Evolutionary conservation across 495 filamentous ascomycete genomes (phyloP), one percentile per base, ranked within the genome.

Genomic region (Hypoxylon intermedium): DNA sequence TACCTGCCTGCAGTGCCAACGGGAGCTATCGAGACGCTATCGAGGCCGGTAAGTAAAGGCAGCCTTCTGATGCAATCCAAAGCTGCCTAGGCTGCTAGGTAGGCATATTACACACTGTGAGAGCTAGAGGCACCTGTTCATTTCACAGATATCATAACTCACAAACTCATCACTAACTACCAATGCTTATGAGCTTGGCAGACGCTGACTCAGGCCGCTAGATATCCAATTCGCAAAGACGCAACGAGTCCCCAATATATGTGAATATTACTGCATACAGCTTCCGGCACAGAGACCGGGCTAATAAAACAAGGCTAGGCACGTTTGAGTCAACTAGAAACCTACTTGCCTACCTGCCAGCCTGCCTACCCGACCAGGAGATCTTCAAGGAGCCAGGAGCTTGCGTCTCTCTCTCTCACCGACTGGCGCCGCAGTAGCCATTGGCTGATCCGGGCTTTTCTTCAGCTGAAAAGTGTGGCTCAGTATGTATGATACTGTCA

Each of bases 401-500:
- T 55, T 55, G 28, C 30, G 41, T 41, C 49, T 59, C 49, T 6
- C 40, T 23, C n/a, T 19, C 20, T 65, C 61, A 65, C 61, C 61
- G 61, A 65, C 55, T 64, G 44, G 23, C 24, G 40, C 38, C 40
- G 61, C 61, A 55, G n/a, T 53, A 59, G 33, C 61, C 63, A 43
- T 58, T 38, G 0, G 34, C 19, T 61, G 63, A 57, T 61, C 63
- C 40, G 36, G 34, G 63, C 63, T 61, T 26, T 26, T 26, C 52
- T 31, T 61, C 57, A 61, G 57, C 63, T 61, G 63, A 66, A 37
- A 53, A 42, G 24, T 60, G 57, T 66, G 63, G 63, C 57, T 66
- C 52, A 61, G 56, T 57, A 31, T 54, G 24, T 26, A 26, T 26
- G 4, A n/a, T 34, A 6, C 19, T 52, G 19, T 48, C 38, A 38